Evolutionary conservation across 129 eudicot genomes (phyloP), one percentile per base, ranked within the genome.

Genomic region (Centrapalus pauciflorus): DNA sequence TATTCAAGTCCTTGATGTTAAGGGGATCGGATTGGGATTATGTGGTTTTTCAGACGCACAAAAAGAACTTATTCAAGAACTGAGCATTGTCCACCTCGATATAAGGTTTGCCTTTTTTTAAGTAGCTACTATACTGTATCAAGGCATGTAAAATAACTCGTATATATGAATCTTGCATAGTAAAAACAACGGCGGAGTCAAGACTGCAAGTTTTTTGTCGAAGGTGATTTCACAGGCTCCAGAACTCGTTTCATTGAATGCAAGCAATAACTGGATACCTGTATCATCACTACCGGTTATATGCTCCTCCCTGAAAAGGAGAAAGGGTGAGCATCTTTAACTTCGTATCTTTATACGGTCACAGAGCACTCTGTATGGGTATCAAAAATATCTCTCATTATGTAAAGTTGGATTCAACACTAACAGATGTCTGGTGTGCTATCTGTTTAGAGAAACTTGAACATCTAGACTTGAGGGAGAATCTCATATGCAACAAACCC

Each of bases 241-340:
- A 8, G 77, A 76, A 48, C 90, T 93, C 37, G 57, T 73, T 61
- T 79, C 82, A 17, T 69, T 93, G 7, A 29, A 85, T 67, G 95
- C 92, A 41, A 73, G 80, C 61, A 74, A 66, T 75, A 93, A 85
- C 65, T 73, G 84, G 67, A 79, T 93, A 82, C 96, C 98, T 17
- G 14, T 64, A 37, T 87, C 81, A 69, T 84, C 95, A 13, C 32
- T 88, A 55, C 40, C 82, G 7, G 54, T 72, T 11, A 72, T 93
- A 38, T 62, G 71, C 74, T 77, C 84, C 24, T 71, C 57, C 74
- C 60, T 93, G 41, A 75, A 73, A 65, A 67, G 23, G 37, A 79
- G 80, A 46, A 81, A 83, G 70, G 96, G 98, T 93, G 51, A 55
- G 26, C 21, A 29, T 52, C 40, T 20, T 4, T 51, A 7, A 23